Percentiles rank a stretch among this genome's conserved stretches.
phyloP scores from a whole-genome alignment of 176 grass and related monocot species.

The Carex pumila region DNA sequence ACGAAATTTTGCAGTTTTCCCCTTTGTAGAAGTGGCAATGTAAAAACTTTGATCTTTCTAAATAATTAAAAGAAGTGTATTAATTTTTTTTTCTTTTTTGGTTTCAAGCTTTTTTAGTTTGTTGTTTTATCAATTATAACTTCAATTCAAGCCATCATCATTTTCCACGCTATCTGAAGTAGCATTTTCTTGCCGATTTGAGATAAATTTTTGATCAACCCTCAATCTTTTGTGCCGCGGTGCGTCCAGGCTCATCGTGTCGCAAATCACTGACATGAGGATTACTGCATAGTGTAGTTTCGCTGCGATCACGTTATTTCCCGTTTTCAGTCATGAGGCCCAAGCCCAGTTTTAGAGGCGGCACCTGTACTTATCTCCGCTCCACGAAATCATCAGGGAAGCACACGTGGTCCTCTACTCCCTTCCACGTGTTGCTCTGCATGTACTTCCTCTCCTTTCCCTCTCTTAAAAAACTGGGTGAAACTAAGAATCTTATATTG shows the following conservation, averaged over 20 bases:
- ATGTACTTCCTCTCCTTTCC: not conserved
- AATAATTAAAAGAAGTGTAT: not conserved
- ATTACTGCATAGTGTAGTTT: no score
- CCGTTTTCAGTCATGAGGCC: not conserved
- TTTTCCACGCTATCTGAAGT: no score
- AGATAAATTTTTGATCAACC: no score
- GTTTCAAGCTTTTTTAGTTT: not conserved
- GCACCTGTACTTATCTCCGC: not conserved
- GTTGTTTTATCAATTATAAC: not conserved
- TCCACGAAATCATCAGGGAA: not conserved
- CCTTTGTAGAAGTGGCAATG: not conserved
- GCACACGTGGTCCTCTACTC: not conserved
- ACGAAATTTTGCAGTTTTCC: not conserved
- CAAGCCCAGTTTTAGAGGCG: not conserved
- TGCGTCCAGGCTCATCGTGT: not conserved
- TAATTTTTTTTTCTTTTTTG: not conserved
- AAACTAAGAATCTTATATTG: no score
- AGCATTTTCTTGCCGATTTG: no score
- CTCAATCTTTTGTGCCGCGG: no score
- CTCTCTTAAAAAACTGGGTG: not conserved
- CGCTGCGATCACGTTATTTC: no score
- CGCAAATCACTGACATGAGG: not conserved
- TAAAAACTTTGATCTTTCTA: not conserved
- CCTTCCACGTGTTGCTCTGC: constrained; percentile 11
- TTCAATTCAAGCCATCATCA: not conserved